phyloP scores from a whole-genome alignment of 768 basidiomycete genomes.

The Brasilioporus rufonigricans region DNA sequence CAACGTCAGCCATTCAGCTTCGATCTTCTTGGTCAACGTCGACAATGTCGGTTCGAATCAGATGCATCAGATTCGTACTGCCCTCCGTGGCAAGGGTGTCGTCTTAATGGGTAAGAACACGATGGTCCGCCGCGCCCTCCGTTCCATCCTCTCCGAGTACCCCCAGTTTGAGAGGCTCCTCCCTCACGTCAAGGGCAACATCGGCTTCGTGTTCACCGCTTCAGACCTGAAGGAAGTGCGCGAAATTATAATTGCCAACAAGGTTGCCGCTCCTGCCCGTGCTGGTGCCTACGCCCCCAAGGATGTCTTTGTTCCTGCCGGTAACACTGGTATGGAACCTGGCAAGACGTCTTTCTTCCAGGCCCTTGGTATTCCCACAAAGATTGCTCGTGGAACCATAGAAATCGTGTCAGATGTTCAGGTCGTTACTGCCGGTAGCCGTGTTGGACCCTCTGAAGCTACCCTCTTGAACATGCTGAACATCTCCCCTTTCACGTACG shows the following conservation, averaged over 20 bases:
- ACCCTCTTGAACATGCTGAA: slow-evolving; percentile 99
- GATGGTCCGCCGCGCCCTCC: slow-evolving; percentile 98
- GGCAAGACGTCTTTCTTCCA: slow-evolving; percentile 99
- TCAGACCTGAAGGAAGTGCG: slow-evolving; percentile 93
- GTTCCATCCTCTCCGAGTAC: slow-evolving; percentile 82
- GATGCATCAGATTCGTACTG: slow-evolving; percentile 95
- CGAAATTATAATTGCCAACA: slow-evolving; percentile 91
- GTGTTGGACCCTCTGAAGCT: slow-evolving; percentile 96
- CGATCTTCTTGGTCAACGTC: slow-evolving; percentile 98
- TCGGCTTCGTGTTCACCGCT: slow-evolving; percentile 97
- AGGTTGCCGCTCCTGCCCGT: slow-evolving; percentile 97
- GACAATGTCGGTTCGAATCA: slow-evolving; percentile 99
- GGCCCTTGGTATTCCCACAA: slow-evolving; percentile 98
- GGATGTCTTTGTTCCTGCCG: slow-evolving; percentile 88
- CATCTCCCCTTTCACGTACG: slow-evolving; percentile 99
- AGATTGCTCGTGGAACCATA: slow-evolving; percentile 99
- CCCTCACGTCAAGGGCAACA: slow-evolving; percentile 94
- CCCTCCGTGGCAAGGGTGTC: slow-evolving; percentile 94
- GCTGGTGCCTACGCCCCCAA: slow-evolving; percentile 94
- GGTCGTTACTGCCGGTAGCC: slow-evolving; percentile 88
- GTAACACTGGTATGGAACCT: slow-evolving; percentile 99
- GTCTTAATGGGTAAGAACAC: slow-evolving; percentile 99
- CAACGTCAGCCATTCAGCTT: slow-evolving; percentile 52
- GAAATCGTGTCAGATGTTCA: slow-evolving; percentile 98
- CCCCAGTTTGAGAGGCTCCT: slow-evolving; percentile 97